These are phyloP conservation scores for Buxus sempervirens DNA, from an alignment of 164 flowering plant species.

Conservation along the genomic window DNA sequence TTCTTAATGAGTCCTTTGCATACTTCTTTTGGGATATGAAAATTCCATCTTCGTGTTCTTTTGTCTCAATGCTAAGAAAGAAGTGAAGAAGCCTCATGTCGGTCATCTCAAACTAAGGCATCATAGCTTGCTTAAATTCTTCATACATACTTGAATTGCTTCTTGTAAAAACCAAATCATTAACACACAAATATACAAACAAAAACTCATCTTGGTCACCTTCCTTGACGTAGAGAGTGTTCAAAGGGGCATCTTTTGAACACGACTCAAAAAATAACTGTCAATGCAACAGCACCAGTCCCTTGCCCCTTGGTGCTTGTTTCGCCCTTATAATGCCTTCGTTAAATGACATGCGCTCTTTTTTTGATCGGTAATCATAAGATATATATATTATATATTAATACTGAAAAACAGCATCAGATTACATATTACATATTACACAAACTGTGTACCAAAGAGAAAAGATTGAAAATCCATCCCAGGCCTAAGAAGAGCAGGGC, in stretches of 20 bases:
- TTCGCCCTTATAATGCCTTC: too few relatives aligned
- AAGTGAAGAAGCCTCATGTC: too few relatives aligned
- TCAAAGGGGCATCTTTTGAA: background rate
- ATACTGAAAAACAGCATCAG: too few relatives aligned
- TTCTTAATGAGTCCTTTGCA: constrained; percentile 8
- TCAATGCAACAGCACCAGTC: constrained; percentile 3
- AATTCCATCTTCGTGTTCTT: background rate
- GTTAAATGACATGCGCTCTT: background rate
- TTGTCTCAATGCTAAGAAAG: constrained; percentile 1
- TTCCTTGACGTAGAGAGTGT: background rate
- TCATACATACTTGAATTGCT: too few relatives aligned
- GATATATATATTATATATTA: too few relatives aligned
- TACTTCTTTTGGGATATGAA: background rate
- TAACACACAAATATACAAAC: background rate
- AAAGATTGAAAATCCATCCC: too few relatives aligned
- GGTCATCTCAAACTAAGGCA: too few relatives aligned
- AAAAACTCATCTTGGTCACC: background rate
- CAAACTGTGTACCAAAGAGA: too few relatives aligned
- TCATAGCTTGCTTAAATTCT: too few relatives aligned
- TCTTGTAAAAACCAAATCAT: background rate
- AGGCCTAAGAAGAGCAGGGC: too few relatives aligned
- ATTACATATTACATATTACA: too few relatives aligned
- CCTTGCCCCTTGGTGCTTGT: background rate
- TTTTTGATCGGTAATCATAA: too few relatives aligned
- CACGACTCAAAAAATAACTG: background rate